Conservation (phyloP, 768 basidiomycete genomes). For the Tulasnella sp. region DNA sequence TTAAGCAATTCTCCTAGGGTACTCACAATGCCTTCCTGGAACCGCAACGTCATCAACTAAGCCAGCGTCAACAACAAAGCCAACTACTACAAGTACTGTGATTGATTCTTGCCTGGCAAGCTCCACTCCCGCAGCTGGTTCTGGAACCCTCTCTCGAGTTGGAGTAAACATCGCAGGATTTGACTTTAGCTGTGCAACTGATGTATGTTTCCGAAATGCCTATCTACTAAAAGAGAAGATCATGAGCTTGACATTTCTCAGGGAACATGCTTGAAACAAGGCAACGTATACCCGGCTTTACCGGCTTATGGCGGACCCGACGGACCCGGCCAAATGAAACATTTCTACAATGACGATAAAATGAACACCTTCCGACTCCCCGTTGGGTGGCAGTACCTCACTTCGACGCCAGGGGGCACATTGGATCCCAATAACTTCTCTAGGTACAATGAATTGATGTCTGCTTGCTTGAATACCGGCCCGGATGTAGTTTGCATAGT, state of each 20-base stretch:
- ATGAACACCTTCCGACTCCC: constrained; percentile 13
- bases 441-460: neutral
- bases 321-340: constrained; percentile 4
- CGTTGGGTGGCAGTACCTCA: constrained; percentile 8
- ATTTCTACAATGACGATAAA: constrained; percentile 1
- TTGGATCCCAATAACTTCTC: neutral
- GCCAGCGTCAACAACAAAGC: neutral
- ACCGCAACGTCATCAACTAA: neutral
- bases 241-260: too few relatives aligned
- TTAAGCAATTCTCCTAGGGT: too few relatives aligned
- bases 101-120: neutral
- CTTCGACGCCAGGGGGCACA: neutral
- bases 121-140: neutral
- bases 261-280: too few relatives aligned
- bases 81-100: neutral
- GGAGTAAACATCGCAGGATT: constrained; percentile 9
- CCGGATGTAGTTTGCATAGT: constrained; percentile 1
- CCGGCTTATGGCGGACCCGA: too few relatives aligned
- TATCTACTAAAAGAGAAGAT: too few relatives aligned
- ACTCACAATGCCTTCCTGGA: too few relatives aligned
- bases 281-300: too few relatives aligned
- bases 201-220: neutral
- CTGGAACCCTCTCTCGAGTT: neutral
- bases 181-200: constrained; percentile 9
- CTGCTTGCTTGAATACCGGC: neutral